A percentile compares a stretch with the other conserved stretches of the same genome.
These are phyloP conservation scores for Basidiobolus heterosporus DNA, from an alignment of 371 early-diverging fungal genomes.

Conservation along the genomic window DNA sequence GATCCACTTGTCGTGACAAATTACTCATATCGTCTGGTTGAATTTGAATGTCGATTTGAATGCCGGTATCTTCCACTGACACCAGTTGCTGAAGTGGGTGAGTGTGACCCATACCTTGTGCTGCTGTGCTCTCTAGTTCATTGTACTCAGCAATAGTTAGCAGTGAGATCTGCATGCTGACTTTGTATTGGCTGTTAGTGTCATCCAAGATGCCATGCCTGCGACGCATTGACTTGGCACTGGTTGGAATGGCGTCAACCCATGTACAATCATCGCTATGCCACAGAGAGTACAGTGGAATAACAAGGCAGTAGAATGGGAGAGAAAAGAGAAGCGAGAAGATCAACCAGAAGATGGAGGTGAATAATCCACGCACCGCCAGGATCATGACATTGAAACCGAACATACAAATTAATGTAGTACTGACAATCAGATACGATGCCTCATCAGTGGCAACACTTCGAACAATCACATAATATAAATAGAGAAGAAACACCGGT, in stretches of 20 bases:
- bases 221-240: constrained; percentile 19
- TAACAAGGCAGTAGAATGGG: constrained; percentile 63
- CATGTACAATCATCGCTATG: constrained; percentile 95
- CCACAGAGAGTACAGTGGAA: constrained; percentile 84
- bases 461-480: constrained; percentile 57
- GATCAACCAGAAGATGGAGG: constrained; percentile 87
- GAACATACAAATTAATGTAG: constrained; percentile 48
- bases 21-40: too few species aligned
- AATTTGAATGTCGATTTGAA: too few species aligned
- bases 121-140: not conserved
- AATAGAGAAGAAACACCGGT: constrained; percentile 80
- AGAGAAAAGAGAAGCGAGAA: constrained; percentile 48
- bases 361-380: constrained; percentile 65
- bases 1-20: too few species aligned
- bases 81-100: not conserved
- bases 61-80: too few species aligned
- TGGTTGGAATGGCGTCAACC: constrained; percentile 78
- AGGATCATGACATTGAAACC: constrained; percentile 74
- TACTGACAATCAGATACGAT: constrained; percentile 40
- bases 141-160: not conserved
- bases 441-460: constrained; percentile 24
- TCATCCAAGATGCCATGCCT: constrained; percentile 27
- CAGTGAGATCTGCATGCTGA: not conserved
- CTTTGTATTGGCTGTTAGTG: not conserved
- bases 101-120: too few species aligned